These are phyloP conservation scores for Suhomyces pyralidae DNA, from an alignment of 805 yeast species.

Conservation along the genomic window DNA sequence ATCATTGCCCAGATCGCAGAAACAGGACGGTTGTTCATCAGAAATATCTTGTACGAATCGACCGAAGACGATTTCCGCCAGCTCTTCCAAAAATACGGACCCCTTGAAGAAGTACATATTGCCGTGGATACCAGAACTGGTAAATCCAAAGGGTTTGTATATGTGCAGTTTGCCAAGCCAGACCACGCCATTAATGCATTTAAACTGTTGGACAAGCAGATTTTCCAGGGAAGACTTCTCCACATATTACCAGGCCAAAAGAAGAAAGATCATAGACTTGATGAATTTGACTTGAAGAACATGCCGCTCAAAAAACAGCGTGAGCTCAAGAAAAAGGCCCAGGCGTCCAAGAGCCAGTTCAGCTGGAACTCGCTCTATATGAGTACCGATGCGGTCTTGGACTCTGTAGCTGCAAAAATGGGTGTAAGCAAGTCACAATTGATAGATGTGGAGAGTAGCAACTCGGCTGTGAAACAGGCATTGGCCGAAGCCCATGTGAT, in stretches of 20 bases:
- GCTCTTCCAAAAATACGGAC: constrained; percentile 67
- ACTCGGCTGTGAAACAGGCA: constrained; percentile 93
- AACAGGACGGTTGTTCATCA: constrained; percentile 81
- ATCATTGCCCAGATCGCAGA: constrained; percentile 50
- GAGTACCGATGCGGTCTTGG: constrained; percentile 89
- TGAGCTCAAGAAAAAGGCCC: constrained; percentile 77
- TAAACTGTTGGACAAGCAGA: constrained; percentile 72
- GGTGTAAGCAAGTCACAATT: constrained; percentile 82
- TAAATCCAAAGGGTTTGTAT: constrained; percentile 89
- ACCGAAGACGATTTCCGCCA: constrained; percentile 72
- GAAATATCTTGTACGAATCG: constrained; percentile 80
- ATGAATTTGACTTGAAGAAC: constrained; percentile 87
- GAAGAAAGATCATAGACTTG: constrained; percentile 78
- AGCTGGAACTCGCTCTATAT: constrained; percentile 93
- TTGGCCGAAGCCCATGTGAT: constrained; percentile 95
- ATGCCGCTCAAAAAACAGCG: constrained; percentile 89
- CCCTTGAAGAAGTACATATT: constrained; percentile 82
- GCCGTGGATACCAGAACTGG: constrained; percentile 91
- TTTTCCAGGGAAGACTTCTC: constrained; percentile 89
- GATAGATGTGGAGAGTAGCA: constrained; percentile 81
- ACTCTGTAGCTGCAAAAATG: constrained; percentile 78
- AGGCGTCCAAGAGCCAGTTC: constrained; percentile 83
- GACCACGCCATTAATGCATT: constrained; percentile 77
- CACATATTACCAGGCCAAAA: constrained; percentile 86
- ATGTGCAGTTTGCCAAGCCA: constrained; percentile 65